Evolutionary conservation across 2,329 filamentous ascomycete species (phyloP), one percentile per base, ranked within the genome.

Genomic region (Ceratocystis ficicola): DNA sequence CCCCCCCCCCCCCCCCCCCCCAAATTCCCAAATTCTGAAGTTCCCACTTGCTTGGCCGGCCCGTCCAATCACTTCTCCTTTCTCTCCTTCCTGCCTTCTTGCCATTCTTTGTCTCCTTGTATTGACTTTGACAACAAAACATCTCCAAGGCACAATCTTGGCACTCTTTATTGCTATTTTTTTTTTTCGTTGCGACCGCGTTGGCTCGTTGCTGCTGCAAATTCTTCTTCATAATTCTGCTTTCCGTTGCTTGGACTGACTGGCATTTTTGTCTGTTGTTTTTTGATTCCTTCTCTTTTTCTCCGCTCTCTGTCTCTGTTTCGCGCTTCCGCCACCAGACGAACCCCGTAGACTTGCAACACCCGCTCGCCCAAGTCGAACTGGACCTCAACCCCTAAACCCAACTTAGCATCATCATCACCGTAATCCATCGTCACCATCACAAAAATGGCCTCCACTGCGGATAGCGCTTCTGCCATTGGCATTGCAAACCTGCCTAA

Each of bases 401-500:
- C 46, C 6, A 25, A 62, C 59, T 62, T 41, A 62, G 36, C n/a
- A 62, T 52, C 25, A 22, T 63, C 44, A 28, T 48, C 55, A 46
- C 52, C 59, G 52, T 62, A 32, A 22, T 60, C n/a, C 22, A 41
- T 57, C 50, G 30, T 62, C 52, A 52, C 57, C 55, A 57, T 60
- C 65, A 70, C 73, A 76, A 75, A 75, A 71, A 86, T 86, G 84
- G 81, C 83, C 77, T 73, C 78, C 72, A 74, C 80, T 71, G 76
- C 80, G 70, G 82, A 85, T 76, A 85, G 80, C 77, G 82, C 83
- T 72, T 85, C 82, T 73, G 83, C 83, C 73, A 86, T 88, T 83
- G 85, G 85, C 77, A 88, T 88, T 79, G 85, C 85, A 79, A 87
- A 88, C 77, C 78, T 87, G 74, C 85, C 85, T 72, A 87, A 87